These are phyloP conservation scores for Acmispon strigosus DNA, from an alignment of 306 rosid species.

Conservation along the genomic window DNA sequence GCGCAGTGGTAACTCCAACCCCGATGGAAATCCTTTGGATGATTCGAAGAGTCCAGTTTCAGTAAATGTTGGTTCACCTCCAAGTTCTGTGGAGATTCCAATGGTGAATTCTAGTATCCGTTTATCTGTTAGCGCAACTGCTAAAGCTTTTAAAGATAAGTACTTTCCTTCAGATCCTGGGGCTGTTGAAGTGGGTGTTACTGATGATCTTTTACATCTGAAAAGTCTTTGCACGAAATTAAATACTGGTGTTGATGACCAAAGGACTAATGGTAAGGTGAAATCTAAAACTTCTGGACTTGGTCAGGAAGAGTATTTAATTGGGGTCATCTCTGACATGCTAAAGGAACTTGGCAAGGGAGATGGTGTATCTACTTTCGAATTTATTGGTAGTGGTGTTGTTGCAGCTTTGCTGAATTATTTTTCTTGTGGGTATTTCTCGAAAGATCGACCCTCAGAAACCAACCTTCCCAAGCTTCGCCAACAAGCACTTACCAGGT, in stretches of 20 bases:
- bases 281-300: constrained; percentile 71
- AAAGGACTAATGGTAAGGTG: constrained; percentile 68
- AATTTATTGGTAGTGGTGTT: constrained; percentile 96
- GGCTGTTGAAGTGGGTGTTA: constrained; percentile 75
- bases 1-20: constrained; percentile 59
- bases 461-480: constrained; percentile 75
- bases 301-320: constrained; percentile 57
- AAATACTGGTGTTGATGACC: constrained; percentile 72
- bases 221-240: constrained; percentile 78
- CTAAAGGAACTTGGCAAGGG: constrained; percentile 89
- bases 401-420: constrained; percentile 80
- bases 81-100: constrained; percentile 68
- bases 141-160: constrained; percentile 79
- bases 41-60: constrained; percentile 59
- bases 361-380: constrained; percentile 98
- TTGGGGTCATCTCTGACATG: constrained; percentile 76
- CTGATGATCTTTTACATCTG: constrained; percentile 76
- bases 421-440: constrained; percentile 85
- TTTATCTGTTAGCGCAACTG: constrained; percentile 67
- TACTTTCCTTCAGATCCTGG: constrained; percentile 83
- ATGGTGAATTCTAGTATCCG: constrained; percentile 65
- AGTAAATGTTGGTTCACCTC: constrained; percentile 67
- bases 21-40: constrained; percentile 67
- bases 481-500: constrained; percentile 75
- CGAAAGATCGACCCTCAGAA: constrained; percentile 71